Evolutionary conservation across 352 stramenopile genomes (phyloP).

Genomic region (Phytopythium mirpurense): DNA sequence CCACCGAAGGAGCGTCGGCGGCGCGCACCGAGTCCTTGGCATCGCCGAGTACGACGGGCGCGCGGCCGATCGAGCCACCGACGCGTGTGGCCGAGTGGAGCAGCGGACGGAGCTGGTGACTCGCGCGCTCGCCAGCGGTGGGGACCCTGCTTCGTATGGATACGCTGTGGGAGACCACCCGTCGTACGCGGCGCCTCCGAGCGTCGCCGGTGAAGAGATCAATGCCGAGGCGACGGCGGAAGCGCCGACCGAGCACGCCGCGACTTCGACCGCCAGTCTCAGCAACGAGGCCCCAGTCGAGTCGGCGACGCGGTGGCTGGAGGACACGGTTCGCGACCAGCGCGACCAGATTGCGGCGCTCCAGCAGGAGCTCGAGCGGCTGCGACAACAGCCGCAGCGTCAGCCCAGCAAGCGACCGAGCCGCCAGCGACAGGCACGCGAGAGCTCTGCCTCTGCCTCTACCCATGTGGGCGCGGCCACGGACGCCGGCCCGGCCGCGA

Average conservation of each 20-base stretch:
- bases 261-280: background rate
- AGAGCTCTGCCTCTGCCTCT: background rate
- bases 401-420: background rate
- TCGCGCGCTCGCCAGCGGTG: background rate
- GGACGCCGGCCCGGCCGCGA: background rate
- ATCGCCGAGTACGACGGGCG: too few relatives aligned
- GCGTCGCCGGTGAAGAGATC: background rate
- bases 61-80: too few relatives aligned
- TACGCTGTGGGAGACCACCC: background rate
- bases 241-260: background rate
- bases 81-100: background rate
- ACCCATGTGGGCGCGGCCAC: too few relatives aligned
- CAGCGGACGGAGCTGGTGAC: background rate
- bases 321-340: constrained; percentile 36
- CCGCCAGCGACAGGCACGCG: background rate
- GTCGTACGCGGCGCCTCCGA: background rate
- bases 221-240: background rate
- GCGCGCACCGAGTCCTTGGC: background rate
- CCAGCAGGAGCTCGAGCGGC: constrained; percentile 27
- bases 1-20: background rate
- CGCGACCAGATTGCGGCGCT: constrained; percentile 40
- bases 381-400: constrained; percentile 10
- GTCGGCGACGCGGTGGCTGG: constrained; percentile 7
- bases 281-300: background rate
- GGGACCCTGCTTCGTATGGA: background rate